phyloP scores from a whole-genome alignment of 1,284 basidiomycete genomes.

The Anthracocystis panici-leucophaei region DNA sequence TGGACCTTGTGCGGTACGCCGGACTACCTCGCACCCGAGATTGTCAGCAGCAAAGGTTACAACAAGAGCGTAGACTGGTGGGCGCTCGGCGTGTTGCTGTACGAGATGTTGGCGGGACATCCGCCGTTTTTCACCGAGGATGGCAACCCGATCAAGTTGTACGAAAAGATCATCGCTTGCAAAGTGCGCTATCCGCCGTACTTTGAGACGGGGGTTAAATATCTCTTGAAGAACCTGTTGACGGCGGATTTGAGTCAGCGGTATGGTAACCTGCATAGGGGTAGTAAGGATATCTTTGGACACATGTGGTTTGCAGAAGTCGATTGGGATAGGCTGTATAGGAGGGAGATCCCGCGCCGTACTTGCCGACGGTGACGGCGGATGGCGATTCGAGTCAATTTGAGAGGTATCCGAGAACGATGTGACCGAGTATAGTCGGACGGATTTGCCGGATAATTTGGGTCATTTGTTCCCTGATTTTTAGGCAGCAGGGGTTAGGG shows the following conservation, averaged over 20 bases:
- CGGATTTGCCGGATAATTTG: conserved; percentile 58
- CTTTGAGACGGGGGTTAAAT: conserved; percentile 83
- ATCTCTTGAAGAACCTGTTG: conserved; percentile 89
- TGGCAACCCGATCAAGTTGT: conserved; percentile 80
- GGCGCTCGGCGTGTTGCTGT: conserved; percentile 88
- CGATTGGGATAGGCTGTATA: conserved; percentile 87
- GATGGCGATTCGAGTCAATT: conserved; percentile 70
- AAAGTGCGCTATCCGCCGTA: conserved; percentile 89
- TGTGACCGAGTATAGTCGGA: conserved; percentile 59
- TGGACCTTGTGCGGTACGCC: conserved; percentile 94
- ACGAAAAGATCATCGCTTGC: conserved; percentile 92
- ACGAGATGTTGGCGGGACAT: conserved; percentile 73
- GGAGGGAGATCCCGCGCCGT: conserved; percentile 96
- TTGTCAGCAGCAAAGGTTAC: conserved; percentile 87
- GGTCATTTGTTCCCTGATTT: conserved; percentile 67
- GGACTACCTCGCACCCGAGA: conserved; percentile 78
- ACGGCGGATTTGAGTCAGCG: conserved; percentile 90
- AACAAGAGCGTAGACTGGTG: conserved; percentile 99
- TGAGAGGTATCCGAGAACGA: conserved; percentile 66
- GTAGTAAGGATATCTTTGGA: conserved; percentile 93
- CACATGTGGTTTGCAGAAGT: conserved; percentile 98
- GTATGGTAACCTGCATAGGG: conserved; percentile 90
- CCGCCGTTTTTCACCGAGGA: conserved; percentile 72
- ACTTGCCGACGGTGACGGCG: conserved; percentile 76
- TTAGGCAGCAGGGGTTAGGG: conserved; percentile 12